A percentile compares a stretch with the other conserved stretches of the same genome.
Conservation (phyloP, 257 asterid genomes). For the Misopates orontium region DNA sequence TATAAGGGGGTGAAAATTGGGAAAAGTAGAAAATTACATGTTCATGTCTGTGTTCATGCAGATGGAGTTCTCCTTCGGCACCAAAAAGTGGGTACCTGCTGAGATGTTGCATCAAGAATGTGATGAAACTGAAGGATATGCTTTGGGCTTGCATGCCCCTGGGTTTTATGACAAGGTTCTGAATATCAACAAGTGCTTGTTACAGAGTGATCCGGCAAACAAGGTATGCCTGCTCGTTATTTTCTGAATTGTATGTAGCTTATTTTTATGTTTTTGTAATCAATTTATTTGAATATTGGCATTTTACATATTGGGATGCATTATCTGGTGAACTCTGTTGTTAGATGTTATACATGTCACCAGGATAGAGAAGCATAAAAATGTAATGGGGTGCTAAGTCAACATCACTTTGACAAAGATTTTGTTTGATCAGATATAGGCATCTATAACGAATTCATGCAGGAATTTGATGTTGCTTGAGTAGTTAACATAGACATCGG, state of each 20-base stretch:
- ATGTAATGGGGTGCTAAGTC: conserved; percentile 7
- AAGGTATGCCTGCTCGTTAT: conserved; percentile 45
- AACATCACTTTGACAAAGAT: not conserved
- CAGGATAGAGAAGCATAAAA: conserved; percentile 15
- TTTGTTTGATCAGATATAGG: not conserved
- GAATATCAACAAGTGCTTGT: conserved; percentile 70
- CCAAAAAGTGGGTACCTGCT: conserved; percentile 78
- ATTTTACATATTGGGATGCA: not conserved
- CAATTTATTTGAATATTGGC: not conserved
- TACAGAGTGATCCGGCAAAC: conserved; percentile 84
- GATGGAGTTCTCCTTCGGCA: conserved; percentile 98
- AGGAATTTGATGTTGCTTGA: conserved; percentile 1
- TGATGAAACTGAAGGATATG: conserved; percentile 46
- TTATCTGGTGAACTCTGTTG: conserved; percentile 3
- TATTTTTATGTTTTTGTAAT: conserved; percentile 16
- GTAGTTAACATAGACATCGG: not conserved
- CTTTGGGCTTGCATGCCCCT: conserved; percentile 96
- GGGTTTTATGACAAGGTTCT: conserved; percentile 93
- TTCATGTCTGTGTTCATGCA: conserved; percentile 36
- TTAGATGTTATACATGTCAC: conserved; percentile 2
- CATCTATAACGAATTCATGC: not conserved
- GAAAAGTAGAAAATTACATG: not conserved
- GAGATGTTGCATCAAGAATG: conserved; percentile 54
- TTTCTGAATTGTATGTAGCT: conserved; percentile 1
- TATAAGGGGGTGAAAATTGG: conserved; percentile 3